Evolutionary conservation across 1,284 basidiomycete species (phyloP), one percentile per base, ranked within the genome.

Genomic region (Leccinum insolens): DNA sequence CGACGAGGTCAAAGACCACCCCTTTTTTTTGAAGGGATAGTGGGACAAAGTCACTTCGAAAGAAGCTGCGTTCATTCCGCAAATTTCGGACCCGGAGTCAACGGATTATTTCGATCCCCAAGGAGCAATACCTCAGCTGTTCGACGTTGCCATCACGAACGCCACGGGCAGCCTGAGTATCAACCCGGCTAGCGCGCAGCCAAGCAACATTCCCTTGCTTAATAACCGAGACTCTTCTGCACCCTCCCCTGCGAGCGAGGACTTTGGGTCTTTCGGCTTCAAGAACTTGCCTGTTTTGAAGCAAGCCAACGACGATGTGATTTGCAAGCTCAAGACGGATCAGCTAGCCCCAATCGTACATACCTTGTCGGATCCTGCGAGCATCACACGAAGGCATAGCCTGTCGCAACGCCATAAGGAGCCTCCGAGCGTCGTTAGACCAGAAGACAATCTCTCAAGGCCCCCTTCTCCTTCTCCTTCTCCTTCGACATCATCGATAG

Each of bases 101-200:
- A 99, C 98, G 14, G 98, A 99, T 79, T 99, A 99, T 83, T 99
- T 99, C 75, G 98, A 99, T 80, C 88, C 95, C 68, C 91, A 98
- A 37, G 98, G 98, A 22, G 95, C 95, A n/a, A 88, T 95, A 61
- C 88, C 93, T 49, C 94, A 96, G 77, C 82, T 95, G 49, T 96
- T 97, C 25, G 93, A 95, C 64, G 82, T 88, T 44, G 81, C 85
- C 31, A 79, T 88, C 61, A 82, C 88, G 44, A 83, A 82, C 66
- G 70, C 82, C 62, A 57, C 22, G 22, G 86, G 89, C 71, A 86
- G 87, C 70, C 83, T 85, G 20, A 73, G 82, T 7, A 75, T 77
- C 44, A 79, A 78, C 66, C 76, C 77, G 11, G 80, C 85, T 55
- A 80, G 85, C 37, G 78, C 83, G 11, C 75, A 75, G n/a, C 77